phyloP scores from a whole-genome alignment of 1,139 yeast species.

The Saccharomyces hybrid region DNA sequence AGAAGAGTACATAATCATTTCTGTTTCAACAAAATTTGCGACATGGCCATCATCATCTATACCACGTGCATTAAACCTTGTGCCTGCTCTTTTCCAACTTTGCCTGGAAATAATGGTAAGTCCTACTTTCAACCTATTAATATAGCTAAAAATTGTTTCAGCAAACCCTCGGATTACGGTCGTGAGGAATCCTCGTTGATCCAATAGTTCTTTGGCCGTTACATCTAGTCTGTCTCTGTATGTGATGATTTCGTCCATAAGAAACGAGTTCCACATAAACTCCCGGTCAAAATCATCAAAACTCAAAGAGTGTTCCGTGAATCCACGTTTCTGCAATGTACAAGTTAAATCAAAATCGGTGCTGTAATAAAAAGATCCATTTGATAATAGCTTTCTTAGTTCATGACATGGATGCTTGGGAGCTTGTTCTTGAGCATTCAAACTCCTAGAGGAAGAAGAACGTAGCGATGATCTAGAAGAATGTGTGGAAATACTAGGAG shows the following conservation, averaged over 20 bases:
- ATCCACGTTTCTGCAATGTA: slow-evolving; percentile 65
- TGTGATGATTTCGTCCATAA: slow-evolving; percentile 74
- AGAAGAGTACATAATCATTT: slow-evolving; percentile 56
- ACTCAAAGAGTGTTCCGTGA: slow-evolving; percentile 39
- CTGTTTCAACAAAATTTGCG: slow-evolving; percentile 95
- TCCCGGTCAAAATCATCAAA: slow-evolving; percentile 63
- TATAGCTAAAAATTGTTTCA: slow-evolving; percentile 51
- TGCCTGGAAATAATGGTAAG: slow-evolving; percentile 84
- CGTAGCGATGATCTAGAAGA: not conserved
- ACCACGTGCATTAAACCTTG: slow-evolving; percentile 89
- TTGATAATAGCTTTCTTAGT: slow-evolving; percentile 64
- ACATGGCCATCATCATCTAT: slow-evolving; percentile 93
- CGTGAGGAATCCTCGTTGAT: slow-evolving; percentile 72
- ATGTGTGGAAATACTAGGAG: not conserved
- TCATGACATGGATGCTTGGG: slow-evolving; percentile 80
- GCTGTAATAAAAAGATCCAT: slow-evolving; percentile 89
- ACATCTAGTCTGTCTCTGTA: slow-evolving; percentile 66
- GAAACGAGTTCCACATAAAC: slow-evolving; percentile 94
- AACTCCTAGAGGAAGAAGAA: slow-evolving; percentile 1
- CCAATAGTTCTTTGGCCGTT: slow-evolving; percentile 51
- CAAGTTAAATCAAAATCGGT: slow-evolving; percentile 88
- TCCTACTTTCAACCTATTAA: slow-evolving; percentile 48
- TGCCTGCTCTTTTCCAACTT: slow-evolving; percentile 94
- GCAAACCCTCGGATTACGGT: slow-evolving; percentile 95
- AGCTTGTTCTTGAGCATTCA: slow-evolving; percentile 13